Conservation (phyloP, 495 filamentous ascomycete species). For the Friedmanniomyces endolithicus region DNA sequence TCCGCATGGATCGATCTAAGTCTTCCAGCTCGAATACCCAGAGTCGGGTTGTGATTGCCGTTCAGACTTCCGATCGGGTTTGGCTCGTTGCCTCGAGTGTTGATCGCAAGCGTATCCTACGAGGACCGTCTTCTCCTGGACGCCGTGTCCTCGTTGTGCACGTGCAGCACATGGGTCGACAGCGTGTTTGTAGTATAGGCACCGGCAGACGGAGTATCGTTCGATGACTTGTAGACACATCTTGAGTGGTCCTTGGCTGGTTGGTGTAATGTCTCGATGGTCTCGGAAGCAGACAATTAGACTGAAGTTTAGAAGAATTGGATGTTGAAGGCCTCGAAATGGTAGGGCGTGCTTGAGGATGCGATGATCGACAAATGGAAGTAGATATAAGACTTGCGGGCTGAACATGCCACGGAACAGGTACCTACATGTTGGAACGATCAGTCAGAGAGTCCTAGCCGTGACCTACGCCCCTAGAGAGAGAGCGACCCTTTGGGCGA, state of each 20-base stretch:
- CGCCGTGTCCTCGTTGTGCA: constrained; percentile 55
- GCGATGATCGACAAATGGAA: neutral
- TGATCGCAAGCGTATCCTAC: constrained; percentile 65
- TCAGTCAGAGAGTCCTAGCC: too few species aligned
- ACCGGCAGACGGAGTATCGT: constrained; percentile 66
- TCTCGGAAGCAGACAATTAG: neutral
- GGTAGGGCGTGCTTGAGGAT: neutral
- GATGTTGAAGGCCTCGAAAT: neutral
- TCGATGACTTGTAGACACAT: constrained; percentile 69
- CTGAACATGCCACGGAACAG: neutral
- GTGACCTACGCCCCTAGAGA: neutral
- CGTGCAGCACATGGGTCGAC: constrained; percentile 62
- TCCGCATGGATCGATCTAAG: neutral
- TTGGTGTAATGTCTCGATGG: neutral
- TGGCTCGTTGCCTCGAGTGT: constrained; percentile 38
- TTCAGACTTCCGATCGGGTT: constrained; percentile 23
- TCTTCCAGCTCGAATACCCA: constrained; percentile 37
- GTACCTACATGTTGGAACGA: neutral
- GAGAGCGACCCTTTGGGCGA: neutral
- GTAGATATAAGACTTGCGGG: neutral
- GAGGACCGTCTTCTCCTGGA: constrained; percentile 62
- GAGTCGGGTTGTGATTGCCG: constrained; percentile 34
- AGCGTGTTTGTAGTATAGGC: constrained; percentile 67
- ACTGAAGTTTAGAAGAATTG: too few species aligned
- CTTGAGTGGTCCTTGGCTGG: constrained; percentile 14